Base-by-base conservation (phyloP, 2,329 filamentous ascomycete species). In the Orbilia blumenaviensis region DNA sequence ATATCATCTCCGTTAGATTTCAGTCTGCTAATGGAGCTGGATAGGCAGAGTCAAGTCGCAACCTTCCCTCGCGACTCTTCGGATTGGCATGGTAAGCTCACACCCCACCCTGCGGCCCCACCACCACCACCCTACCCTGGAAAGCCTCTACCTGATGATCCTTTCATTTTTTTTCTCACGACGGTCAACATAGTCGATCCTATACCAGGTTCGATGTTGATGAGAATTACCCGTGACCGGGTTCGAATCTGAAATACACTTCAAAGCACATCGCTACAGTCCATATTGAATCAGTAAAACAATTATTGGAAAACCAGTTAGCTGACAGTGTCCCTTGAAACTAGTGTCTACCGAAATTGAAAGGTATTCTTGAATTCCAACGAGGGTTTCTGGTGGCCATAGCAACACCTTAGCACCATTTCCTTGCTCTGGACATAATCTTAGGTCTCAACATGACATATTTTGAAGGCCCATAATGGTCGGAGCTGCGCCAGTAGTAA, bases 191-290 rank as follows among this genome's bases (percentile, higher is more conserved):
- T 80, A 80, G 63, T 77, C 67, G 69, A 46, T 54, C 44, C 34
- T n/a, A 62, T 50, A 18, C 18, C 4, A 4, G 29, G 56, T 46
- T 66, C 78, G 77, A 78, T 72, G 71, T 79, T 80, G 79, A 80
- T 80, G 79, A 80, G 78, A 78, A 76, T 61, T 62, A 72, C 79
- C 78, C 78, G 77, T 80, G 79, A 80, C 79, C 79, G 78, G 79
- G 79, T 77, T 62, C 54, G 78, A 78, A 78, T 78, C 79, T 80
- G 79, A 80, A 72, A 36, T 36, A 67, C 32, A 56, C 29, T 16
- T n/a, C 46, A 36, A n/a, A 38, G 10, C 52, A 25, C 8, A 56
- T 1, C n/a, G 1, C 29, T 8, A n/a, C 8, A 54, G n/a, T 9
- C 9, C 29, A 38, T 61, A 50, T 12, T 32, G 12, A 7, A 54